Evolutionary conservation across 2,329 filamentous ascomycete species (phyloP).

Genomic region (Arthrobotrys musiformis): DNA sequence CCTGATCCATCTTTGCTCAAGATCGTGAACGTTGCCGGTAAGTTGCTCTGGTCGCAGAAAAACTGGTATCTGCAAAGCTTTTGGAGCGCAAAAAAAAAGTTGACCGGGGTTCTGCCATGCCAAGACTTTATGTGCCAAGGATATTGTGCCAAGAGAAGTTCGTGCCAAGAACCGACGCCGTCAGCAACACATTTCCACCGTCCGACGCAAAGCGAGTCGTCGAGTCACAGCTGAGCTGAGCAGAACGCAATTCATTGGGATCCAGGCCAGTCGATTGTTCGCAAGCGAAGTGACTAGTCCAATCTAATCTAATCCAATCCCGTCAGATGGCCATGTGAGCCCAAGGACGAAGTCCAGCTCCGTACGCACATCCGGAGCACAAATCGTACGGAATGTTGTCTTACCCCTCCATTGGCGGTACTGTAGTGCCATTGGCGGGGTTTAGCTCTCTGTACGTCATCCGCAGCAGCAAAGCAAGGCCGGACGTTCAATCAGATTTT

Average conservation of each 20-base stretch:
- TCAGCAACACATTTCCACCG: not conserved
- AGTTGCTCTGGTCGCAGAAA: conserved; percentile 15
- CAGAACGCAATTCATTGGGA: not conserved
- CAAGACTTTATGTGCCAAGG: conserved; percentile 17
- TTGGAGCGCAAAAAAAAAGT: conserved; percentile 14
- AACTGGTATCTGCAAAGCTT: conserved; percentile 19
- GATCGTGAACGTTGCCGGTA: not conserved
- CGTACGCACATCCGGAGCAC: too few relatives aligned
- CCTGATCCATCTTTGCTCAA: conserved; percentile 42
- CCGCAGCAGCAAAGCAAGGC: conserved; percentile 18
- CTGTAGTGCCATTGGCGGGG: conserved; percentile 9
- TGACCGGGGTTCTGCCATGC: not conserved
- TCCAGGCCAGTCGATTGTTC: not conserved
- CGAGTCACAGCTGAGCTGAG: not conserved
- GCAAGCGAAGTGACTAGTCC: too few relatives aligned
- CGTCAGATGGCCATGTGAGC: conserved; percentile 19
- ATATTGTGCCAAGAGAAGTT: not conserved
- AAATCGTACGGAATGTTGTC: not conserved
- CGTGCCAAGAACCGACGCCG: not conserved
- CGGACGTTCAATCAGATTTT: too few relatives aligned
- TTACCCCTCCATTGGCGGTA: not conserved
- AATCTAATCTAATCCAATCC: conserved; percentile 11
- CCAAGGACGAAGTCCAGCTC: not conserved
- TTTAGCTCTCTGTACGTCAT: conserved; percentile 23
- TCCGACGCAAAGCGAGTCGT: conserved; percentile 12